These are phyloP conservation scores for Cupressus sempervirens DNA, from an alignment of 75 land plant genomes.

Conservation along the genomic window DNA sequence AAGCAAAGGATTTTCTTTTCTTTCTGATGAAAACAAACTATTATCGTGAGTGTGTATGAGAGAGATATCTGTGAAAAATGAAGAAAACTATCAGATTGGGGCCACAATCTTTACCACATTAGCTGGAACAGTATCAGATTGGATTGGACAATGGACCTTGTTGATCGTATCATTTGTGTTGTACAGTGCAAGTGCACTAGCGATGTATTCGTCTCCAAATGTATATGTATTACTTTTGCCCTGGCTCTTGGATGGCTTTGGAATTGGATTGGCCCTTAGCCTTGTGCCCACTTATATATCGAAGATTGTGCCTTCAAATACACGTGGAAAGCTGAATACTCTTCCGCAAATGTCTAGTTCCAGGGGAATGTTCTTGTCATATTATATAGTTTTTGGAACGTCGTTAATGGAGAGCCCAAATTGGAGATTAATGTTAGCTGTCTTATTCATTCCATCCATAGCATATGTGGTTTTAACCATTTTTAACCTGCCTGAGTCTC, in stretches of 20 bases:
- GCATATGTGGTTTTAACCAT: conserved; percentile 51
- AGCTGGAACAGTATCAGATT: conserved; percentile 63
- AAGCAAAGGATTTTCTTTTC: no score
- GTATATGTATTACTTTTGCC: conserved; percentile 56
- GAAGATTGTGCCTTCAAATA: conserved; percentile 73
- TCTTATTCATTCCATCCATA: conserved; percentile 62
- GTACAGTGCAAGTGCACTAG: conserved; percentile 55
- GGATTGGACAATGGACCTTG: conserved; percentile 57
- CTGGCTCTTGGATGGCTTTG: conserved; percentile 64
- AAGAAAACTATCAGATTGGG: no score
- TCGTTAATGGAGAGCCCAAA: conserved; percentile 55
- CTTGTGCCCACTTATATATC: conserved; percentile 69
- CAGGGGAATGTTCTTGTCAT: conserved; percentile 78
- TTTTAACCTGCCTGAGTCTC: conserved; percentile 85
- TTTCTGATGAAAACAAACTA: no score
- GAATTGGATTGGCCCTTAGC: conserved; percentile 69
- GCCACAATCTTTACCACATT: conserved; percentile 62
- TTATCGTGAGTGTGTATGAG: no score
- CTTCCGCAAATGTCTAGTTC: conserved; percentile 87
- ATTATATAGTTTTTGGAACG: conserved; percentile 85
- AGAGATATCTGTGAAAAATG: no score
- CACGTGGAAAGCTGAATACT: conserved; percentile 69
- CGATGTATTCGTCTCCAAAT: conserved; percentile 79
- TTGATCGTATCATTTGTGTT: conserved; percentile 60
- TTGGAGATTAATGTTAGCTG: conserved; percentile 91